Evolutionary conservation across 2,329 filamentous ascomycete genomes (phyloP).

Genomic region (Incumbomyces lentus): DNA sequence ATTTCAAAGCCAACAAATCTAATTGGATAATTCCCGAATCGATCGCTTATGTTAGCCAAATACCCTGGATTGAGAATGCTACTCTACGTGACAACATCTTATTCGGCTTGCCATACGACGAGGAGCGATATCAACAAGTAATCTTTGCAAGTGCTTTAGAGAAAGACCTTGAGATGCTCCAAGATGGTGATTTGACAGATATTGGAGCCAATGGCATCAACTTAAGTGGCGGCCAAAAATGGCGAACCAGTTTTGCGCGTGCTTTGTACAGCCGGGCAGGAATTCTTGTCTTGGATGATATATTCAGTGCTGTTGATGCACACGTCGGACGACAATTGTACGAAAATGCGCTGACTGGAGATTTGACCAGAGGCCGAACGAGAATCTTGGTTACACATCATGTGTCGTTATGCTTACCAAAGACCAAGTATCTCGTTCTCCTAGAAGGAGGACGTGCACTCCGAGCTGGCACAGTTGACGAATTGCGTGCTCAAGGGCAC

Average conservation of each 20-base stretch:
- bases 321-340: conserved; percentile 72
- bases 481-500: conserved; percentile 37
- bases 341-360: conserved; percentile 62
- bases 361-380: conserved; percentile 59
- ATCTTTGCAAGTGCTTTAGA: conserved; percentile 61
- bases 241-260: conserved; percentile 69
- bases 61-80: conserved; percentile 77
- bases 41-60: conserved; percentile 67
- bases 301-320: conserved; percentile 71
- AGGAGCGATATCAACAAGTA: conserved; percentile 60
- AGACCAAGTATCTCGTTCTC: conserved; percentile 63
- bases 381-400: conserved; percentile 74
- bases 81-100: conserved; percentile 68
- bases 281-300: conserved; percentile 69
- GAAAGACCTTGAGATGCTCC: conserved; percentile 66
- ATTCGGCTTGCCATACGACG: conserved; percentile 61
- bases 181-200: conserved; percentile 68
- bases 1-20: conserved; percentile 47
- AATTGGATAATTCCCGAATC: conserved; percentile 62
- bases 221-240: conserved; percentile 72
- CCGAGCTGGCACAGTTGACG: conserved; percentile 53
- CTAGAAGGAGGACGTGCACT: conserved; percentile 58
- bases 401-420: conserved; percentile 58
- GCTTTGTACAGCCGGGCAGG: conserved; percentile 70
- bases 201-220: conserved; percentile 80